Conservation (phyloP, 495 filamentous ascomycete genomes). For the Staphylotrichum longicolle region DNA sequence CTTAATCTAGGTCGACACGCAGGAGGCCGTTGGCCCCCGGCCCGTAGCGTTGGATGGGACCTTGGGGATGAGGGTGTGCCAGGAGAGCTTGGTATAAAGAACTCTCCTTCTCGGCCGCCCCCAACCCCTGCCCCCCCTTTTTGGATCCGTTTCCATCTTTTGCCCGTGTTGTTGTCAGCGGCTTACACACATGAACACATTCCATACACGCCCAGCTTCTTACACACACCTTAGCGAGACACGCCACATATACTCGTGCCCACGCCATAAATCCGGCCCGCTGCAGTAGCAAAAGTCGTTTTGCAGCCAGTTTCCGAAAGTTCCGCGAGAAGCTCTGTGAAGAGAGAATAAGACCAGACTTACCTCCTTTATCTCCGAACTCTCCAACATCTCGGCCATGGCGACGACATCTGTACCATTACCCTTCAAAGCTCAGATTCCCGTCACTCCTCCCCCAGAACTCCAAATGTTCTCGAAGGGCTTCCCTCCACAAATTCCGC, state of each 20-base stretch:
- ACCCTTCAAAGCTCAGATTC: slow-evolving; percentile 29
- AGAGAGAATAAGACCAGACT: no score
- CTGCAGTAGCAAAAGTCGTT: no score
- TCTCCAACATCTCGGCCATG: slow-evolving; percentile 18
- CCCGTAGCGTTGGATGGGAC: not conserved
- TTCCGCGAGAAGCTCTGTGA: no score
- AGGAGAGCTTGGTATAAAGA: slow-evolving; percentile 19
- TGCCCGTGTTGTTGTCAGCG: not conserved
- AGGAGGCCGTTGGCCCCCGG: slow-evolving; percentile 1
- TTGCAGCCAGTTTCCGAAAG: no score
- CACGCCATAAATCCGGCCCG: no score
- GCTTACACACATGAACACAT: not conserved
- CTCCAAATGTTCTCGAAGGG: slow-evolving; percentile 30
- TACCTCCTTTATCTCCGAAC: not conserved
- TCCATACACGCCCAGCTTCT: not conserved
- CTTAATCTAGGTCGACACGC: slow-evolving; percentile 12
- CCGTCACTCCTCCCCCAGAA: slow-evolving; percentile 34
- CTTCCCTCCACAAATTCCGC: slow-evolving; percentile 14
- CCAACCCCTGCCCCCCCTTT: slow-evolving; percentile 7
- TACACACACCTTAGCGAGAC: not conserved
- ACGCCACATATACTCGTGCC: not conserved
- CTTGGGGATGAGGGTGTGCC: not conserved
- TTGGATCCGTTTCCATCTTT: slow-evolving; percentile 15
- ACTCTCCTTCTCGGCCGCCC: not conserved
- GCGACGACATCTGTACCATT: slow-evolving; percentile 28